These are phyloP conservation scores for Calocybe gambosa DNA, from an alignment of 1,284 basidiomycete genomes.

Conservation along the genomic window DNA sequence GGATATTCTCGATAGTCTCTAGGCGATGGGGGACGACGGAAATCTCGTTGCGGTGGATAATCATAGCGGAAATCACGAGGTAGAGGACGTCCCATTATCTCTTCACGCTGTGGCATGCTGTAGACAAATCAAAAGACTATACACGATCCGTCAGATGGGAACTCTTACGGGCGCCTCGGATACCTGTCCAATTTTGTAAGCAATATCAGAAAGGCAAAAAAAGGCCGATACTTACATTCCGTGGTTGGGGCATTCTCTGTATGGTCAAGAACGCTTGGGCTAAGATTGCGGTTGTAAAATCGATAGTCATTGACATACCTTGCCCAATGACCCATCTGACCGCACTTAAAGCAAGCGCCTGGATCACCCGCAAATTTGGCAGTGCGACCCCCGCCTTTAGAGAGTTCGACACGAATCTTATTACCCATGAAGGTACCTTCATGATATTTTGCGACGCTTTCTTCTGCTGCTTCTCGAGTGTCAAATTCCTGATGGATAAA, in stretches of 20 bases:
- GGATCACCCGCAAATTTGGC: slow-evolving; percentile 73
- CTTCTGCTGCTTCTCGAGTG: slow-evolving; percentile 69
- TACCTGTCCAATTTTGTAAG: slow-evolving; percentile 10
- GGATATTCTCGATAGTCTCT: slow-evolving; percentile 65
- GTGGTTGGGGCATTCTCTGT: slow-evolving; percentile 69
- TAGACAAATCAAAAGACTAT: slow-evolving; percentile 39
- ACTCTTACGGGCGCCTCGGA: slow-evolving; percentile 37
- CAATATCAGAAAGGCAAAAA: not conserved
- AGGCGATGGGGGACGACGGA: slow-evolving; percentile 53
- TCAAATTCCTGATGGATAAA: slow-evolving; percentile 65
- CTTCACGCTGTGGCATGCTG: slow-evolving; percentile 44
- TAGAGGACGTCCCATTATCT: slow-evolving; percentile 39
- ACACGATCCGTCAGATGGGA: slow-evolving; percentile 50
- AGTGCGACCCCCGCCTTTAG: slow-evolving; percentile 75
- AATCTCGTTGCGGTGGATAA: slow-evolving; percentile 54
- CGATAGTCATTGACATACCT: slow-evolving; percentile 42
- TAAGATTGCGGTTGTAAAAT: not conserved
- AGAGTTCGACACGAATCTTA: slow-evolving; percentile 79
- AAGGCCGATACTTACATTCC: slow-evolving; percentile 29
- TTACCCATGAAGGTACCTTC: slow-evolving; percentile 86
- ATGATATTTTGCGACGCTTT: slow-evolving; percentile 79
- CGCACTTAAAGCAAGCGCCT: slow-evolving; percentile 81
- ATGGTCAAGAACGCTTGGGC: not conserved
- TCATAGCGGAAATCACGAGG: slow-evolving; percentile 52
- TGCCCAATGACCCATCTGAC: slow-evolving; percentile 79